phyloP scores from a whole-genome alignment of 805 yeast species.

The Phaffomyces opuntiae region DNA sequence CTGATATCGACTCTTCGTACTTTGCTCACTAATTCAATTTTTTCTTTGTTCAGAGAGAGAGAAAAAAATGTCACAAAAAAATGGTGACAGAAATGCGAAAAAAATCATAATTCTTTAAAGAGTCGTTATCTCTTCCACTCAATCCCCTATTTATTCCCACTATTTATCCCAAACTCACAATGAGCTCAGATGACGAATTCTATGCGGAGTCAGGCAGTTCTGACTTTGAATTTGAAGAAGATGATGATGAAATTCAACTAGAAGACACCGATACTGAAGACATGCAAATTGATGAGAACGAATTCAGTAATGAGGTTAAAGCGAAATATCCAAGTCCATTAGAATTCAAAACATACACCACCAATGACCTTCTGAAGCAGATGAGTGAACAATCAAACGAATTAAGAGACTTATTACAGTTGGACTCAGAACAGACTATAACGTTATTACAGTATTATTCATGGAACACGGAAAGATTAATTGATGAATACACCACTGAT shows the following conservation, averaged over 20 bases:
- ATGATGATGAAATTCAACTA: neutral
- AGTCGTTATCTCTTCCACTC: too few relatives aligned
- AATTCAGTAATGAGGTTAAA: neutral
- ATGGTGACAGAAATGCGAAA: too few relatives aligned
- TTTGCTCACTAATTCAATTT: too few relatives aligned
- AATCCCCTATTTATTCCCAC: too few relatives aligned
- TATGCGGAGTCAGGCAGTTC: too few relatives aligned
- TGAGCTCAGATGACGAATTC: too few relatives aligned
- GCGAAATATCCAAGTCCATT: conserved; percentile 1
- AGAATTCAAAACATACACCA: conserved; percentile 20
- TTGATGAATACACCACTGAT: conserved; percentile 48
- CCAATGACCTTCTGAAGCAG: conserved; percentile 18
- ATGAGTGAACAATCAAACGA: conserved; percentile 25
- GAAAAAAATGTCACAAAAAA: too few relatives aligned
- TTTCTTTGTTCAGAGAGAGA: too few relatives aligned
- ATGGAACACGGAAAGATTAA: conserved; percentile 53
- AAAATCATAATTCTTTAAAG: too few relatives aligned
- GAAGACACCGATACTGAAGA: neutral
- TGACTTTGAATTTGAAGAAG: neutral
- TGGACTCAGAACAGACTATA: conserved; percentile 33
- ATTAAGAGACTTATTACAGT: conserved; percentile 30
- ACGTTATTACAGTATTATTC: conserved; percentile 40
- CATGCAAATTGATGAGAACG: neutral
- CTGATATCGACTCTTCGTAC: too few relatives aligned
- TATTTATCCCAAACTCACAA: too few relatives aligned